A percentile compares a stretch with the other conserved stretches of the same genome.
Conservation (phyloP, 495 filamentous ascomycete genomes). For the Neurospora sp. region DNA sequence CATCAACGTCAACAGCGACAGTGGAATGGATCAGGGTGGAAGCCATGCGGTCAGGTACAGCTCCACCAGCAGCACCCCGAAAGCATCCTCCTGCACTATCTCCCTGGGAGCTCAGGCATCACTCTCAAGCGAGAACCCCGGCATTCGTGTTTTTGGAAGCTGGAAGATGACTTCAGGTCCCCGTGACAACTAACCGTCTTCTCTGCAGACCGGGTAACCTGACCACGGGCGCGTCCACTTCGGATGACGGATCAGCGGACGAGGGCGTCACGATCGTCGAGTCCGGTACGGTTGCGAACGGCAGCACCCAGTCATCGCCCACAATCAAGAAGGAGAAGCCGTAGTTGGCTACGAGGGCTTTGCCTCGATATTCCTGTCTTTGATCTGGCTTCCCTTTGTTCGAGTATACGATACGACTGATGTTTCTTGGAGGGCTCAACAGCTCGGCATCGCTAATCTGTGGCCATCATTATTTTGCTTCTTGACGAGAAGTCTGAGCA, state of each 20-base stretch:
- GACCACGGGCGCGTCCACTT: constrained; percentile 19
- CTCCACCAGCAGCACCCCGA: background rate
- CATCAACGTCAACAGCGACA: constrained; percentile 5
- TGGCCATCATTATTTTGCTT: constrained; percentile 19
- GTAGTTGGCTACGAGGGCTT: constrained; percentile 7
- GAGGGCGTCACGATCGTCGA: constrained; percentile 42
- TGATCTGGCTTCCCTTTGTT: constrained; percentile 4
- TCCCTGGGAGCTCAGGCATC: background rate
- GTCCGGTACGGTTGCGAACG: constrained; percentile 37
- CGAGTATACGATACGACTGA: constrained; percentile 9
- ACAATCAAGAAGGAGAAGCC: constrained; percentile 35
- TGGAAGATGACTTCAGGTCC: constrained; percentile 3
- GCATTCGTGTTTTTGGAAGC: background rate
- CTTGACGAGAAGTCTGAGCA: constrained; percentile 8
- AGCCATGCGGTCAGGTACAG: constrained; percentile 20
- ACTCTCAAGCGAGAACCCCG: background rate
- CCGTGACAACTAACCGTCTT: constrained; percentile 17
- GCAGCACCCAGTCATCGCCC: constrained; percentile 41
- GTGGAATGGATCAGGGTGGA: constrained; percentile 8
- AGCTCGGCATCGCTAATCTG: constrained; percentile 17
- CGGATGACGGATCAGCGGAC: constrained; percentile 33
- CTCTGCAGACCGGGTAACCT: constrained; percentile 17
- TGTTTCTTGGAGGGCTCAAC: constrained; percentile 12
- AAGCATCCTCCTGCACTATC: background rate
- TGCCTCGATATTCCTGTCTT: background rate